phyloP scores from a whole-genome alignment of 139 green algal species.

The Penium margaritaceum region DNA sequence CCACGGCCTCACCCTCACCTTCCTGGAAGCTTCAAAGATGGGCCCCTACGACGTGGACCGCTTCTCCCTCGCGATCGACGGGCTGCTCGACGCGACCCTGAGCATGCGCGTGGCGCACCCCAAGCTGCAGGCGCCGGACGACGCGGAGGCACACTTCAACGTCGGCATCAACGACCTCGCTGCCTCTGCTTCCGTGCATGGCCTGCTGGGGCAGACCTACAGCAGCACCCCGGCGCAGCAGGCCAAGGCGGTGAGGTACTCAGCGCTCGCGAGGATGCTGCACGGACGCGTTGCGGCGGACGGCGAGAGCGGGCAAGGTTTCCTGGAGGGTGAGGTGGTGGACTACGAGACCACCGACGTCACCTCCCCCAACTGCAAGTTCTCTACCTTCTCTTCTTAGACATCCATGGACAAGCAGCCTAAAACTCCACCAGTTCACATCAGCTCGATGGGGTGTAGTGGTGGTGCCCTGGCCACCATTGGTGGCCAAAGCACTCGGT shows the following conservation, averaged over 20 bases:
- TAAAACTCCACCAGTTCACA: too few relatives aligned
- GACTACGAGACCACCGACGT: constrained; percentile 11
- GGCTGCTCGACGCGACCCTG: background rate
- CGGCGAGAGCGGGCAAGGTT: constrained; percentile 12
- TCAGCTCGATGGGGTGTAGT: too few relatives aligned
- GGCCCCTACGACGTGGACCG: constrained; percentile 8
- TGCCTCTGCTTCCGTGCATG: constrained; percentile 18
- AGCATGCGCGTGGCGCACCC: background rate
- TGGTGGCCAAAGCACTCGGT: too few relatives aligned
- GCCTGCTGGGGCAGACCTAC: constrained; percentile 26
- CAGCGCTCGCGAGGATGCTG: background rate
- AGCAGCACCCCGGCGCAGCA: too few relatives aligned
- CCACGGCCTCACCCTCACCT: background rate
- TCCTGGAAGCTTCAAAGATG: background rate
- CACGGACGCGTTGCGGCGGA: constrained; percentile 18
- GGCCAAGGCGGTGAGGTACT: constrained; percentile 4
- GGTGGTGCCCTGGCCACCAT: too few relatives aligned
- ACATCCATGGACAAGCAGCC: too few relatives aligned
- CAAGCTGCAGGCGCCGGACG: background rate
- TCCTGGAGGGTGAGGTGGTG: constrained; percentile 3
- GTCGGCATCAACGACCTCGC: background rate
- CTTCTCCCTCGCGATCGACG: constrained; percentile 4
- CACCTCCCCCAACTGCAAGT: constrained; percentile 6
- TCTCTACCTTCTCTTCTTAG: background rate
- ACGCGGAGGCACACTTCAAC: constrained; percentile 17